Evolutionary conservation across 352 stramenopile genomes (phyloP).

Genomic region (Pythium diclinum): DNA sequence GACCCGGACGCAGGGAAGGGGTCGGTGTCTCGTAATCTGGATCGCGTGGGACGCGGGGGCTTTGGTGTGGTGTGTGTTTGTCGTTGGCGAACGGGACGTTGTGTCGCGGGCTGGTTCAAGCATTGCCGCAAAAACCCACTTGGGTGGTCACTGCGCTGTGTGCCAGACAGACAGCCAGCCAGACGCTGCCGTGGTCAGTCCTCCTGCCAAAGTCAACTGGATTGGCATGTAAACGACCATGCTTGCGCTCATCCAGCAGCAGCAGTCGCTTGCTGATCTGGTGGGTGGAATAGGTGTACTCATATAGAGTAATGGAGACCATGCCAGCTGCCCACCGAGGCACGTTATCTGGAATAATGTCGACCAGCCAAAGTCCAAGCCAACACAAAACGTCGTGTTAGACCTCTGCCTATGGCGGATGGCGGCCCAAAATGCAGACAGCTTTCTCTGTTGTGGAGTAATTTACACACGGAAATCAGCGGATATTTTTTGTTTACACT

Average conservation of each 20-base stretch:
- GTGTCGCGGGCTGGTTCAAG: background rate
- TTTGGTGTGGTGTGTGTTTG: background rate
- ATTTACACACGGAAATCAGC: no score
- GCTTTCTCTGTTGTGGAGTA: no score
- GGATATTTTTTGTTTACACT: no score
- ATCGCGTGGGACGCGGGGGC: background rate
- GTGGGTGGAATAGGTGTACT: background rate
- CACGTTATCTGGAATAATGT: background rate
- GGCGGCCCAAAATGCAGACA: no score
- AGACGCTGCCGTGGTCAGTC: background rate
- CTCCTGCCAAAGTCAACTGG: background rate
- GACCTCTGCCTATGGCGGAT: no score
- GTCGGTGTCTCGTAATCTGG: background rate
- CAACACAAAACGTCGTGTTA: no score
- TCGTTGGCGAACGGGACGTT: slow-evolving; percentile 1
- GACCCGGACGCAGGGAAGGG: background rate
- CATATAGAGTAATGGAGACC: background rate
- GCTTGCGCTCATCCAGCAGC: background rate
- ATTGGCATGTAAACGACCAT: background rate
- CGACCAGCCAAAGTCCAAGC: no score
- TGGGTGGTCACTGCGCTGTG: background rate
- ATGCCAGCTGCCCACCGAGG: background rate
- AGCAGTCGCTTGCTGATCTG: background rate
- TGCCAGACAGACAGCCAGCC: background rate
- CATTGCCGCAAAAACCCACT: background rate